phyloP scores from a whole-genome alignment of 176 grass and related monocot genomes.

The Zea luxurians region DNA sequence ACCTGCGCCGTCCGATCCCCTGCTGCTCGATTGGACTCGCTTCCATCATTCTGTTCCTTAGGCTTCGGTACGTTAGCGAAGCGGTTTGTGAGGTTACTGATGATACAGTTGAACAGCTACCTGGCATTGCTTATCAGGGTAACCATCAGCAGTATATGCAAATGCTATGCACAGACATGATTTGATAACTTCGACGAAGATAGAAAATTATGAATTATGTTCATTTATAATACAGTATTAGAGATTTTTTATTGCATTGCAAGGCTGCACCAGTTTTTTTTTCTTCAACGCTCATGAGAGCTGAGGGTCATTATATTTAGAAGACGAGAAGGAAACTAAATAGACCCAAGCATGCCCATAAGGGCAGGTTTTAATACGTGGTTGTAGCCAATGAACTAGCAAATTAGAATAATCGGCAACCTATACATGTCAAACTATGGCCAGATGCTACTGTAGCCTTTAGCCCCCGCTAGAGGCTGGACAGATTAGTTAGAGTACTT shows the following conservation, averaged over 20 bases:
- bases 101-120: background rate
- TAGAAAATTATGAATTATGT: background rate
- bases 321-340: background rate
- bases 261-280: background rate
- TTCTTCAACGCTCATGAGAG: background rate
- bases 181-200: background rate
- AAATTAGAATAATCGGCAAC: background rate
- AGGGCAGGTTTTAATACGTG: background rate
- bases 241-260: conserved; percentile 5
- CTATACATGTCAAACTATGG: background rate
- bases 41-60: background rate
- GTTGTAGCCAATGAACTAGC: background rate
- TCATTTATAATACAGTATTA: background rate
- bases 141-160: background rate
- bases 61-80: background rate
- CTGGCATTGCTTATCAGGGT: background rate
- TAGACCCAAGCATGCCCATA: background rate
- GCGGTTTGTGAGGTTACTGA: background rate
- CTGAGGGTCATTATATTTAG: background rate
- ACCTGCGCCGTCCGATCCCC: background rate
- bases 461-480: background rate
- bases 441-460: background rate
- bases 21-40: conserved; percentile 7
- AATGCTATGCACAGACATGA: background rate
- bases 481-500: background rate